Conservation (phyloP, 768 basidiomycete species). For the Lentinula aciculospora region DNA sequence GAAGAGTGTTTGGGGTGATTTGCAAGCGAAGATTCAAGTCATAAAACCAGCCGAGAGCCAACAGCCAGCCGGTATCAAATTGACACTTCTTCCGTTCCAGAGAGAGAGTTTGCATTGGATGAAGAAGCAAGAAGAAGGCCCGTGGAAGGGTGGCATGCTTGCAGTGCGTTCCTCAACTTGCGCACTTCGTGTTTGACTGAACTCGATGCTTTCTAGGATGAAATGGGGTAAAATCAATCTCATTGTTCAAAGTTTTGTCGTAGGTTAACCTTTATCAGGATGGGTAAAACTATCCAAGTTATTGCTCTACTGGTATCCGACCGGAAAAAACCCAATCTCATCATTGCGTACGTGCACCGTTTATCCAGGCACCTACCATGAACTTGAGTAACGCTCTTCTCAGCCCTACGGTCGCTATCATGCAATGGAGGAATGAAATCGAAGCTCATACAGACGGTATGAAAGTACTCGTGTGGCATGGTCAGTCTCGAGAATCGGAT, state of each 20-base stretch:
- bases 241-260: background rate
- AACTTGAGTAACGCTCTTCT: constrained; percentile 25
- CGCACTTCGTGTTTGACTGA: background rate
- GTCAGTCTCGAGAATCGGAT: constrained; percentile 63
- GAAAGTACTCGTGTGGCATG: constrained; percentile 92
- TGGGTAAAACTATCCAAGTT: constrained; percentile 97
- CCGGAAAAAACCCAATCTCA: constrained; percentile 74
- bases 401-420: constrained; percentile 51
- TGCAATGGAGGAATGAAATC: constrained; percentile 95
- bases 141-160: constrained; percentile 90
- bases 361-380: constrained; percentile 39
- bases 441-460: constrained; percentile 77
- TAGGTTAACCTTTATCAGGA: constrained; percentile 34
- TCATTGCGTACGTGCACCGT: constrained; percentile 78
- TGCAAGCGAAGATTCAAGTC: constrained; percentile 57
- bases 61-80: constrained; percentile 81
- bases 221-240: constrained; percentile 70
- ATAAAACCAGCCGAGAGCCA: constrained; percentile 63
- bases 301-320: constrained; percentile 86
- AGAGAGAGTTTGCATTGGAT: constrained; percentile 95
- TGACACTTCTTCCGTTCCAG: constrained; percentile 90
- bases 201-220: constrained; percentile 46
- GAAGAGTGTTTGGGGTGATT: constrained; percentile 80
- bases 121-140: constrained; percentile 82
- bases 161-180: constrained; percentile 48